Base-by-base conservation (phyloP, 169 alveolate species). In the Toxoplasma gondii region DNA sequence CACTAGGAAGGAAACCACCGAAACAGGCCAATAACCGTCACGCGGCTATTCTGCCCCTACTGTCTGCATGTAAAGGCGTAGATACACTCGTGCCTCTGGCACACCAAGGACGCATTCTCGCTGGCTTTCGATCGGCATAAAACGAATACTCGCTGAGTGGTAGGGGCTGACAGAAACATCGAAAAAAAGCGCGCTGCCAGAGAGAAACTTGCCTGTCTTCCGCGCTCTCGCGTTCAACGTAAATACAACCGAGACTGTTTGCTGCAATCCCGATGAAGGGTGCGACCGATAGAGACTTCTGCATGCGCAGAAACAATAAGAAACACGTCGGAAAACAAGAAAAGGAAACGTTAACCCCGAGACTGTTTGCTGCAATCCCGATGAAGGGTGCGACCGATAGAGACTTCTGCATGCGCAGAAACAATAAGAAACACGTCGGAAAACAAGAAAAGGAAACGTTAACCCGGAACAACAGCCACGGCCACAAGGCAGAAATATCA, bases 231-330 rank as follows among this genome's bases (percentile, higher is more conserved):
- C 93, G 80, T n/a, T 90, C 88, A 7, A 90, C 93, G 74, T 41
- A 69, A 16, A 90, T 90, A 49, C 93, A 90, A 1, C 74, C 78
- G 49, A 90, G 88, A 45, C 45, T 58, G 88, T 78, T 44, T 10
- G 93, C 93, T 31, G 93, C 87, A 10, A n/a, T 36, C 22, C 87
- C 87, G 74, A 90, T 90, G 49, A 90, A 67, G 16, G 88, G 93
- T 5, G 88, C 53, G 1, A 29, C 44, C 45, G 38, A 44, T 0
- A 90, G 80, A 69, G 88, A 67, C 5, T 43, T 45, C 93, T 90
- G 45, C 82, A 64, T 24, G 27, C 34, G 86, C 22, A 78, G 4
- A 78, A 78, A 16, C 22, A n/a, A 4, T 70, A 22, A 22, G 27
- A 70, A 34, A 70, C 34, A 70, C 17, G 78, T 45, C 69, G 78